A percentile compares a stretch with the other conserved stretches of the same genome.
These are phyloP conservation scores for Eutrema salsugineum DNA, from an alignment of 441 rosid species.

Conservation along the genomic window DNA sequence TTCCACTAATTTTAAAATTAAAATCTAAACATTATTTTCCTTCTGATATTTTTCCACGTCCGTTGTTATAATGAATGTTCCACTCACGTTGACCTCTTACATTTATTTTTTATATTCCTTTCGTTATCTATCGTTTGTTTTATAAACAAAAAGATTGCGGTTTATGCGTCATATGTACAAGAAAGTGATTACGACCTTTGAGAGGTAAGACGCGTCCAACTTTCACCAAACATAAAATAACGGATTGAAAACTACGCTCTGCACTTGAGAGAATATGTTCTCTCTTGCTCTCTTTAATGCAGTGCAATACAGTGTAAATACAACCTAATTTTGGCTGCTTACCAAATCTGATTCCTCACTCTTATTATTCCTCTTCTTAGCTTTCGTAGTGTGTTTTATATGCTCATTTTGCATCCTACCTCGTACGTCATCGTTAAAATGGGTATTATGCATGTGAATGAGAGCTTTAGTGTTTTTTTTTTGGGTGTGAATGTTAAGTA, in stretches of 20 bases:
- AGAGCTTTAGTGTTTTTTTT: no score
- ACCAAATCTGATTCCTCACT: conserved; percentile 19
- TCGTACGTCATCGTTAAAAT: conserved; percentile 5
- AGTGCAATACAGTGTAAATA: neutral
- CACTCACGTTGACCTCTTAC: conserved; percentile 27
- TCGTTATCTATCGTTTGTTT: conserved; percentile 28
- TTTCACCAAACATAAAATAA: neutral
- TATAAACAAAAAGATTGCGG: conserved; percentile 11
- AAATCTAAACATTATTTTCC: neutral
- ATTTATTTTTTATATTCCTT: neutral
- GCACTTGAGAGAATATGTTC: conserved; percentile 24
- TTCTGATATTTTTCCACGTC: conserved; percentile 19
- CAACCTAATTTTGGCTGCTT: conserved; percentile 22
- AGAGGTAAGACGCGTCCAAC: conserved; percentile 27
- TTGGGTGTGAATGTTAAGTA: no score
- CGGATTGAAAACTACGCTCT: neutral
- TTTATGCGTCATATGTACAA: conserved; percentile 22
- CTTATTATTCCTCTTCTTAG: neutral
- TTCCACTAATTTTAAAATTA: neutral
- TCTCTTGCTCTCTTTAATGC: neutral
- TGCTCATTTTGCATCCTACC: conserved; percentile 7
- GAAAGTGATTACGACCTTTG: conserved; percentile 24
- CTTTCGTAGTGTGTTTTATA: neutral
- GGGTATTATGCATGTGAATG: neutral
- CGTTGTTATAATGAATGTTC: conserved; percentile 10